Evolutionary conservation across 202 grass and related monocot genomes (phyloP).

Genomic region (Carex arenaria): DNA sequence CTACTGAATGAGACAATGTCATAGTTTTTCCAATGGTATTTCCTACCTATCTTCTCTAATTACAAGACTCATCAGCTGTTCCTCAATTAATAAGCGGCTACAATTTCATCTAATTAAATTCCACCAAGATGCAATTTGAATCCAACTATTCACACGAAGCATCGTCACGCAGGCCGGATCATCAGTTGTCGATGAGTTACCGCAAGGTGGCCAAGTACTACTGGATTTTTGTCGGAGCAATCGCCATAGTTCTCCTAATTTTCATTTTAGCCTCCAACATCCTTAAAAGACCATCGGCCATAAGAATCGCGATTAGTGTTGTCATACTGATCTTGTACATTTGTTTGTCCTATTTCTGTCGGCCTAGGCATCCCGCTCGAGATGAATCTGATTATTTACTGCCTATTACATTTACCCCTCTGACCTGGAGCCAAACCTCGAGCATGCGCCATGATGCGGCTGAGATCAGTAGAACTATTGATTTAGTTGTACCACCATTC

Average conservation of each 20-base stretch:
- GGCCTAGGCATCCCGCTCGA: background rate
- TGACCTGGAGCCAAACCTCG: background rate
- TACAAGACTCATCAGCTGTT: background rate
- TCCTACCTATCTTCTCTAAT: background rate
- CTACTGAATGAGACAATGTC: slow-evolving; percentile 9
- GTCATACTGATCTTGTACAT: background rate
- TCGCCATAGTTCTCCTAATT: background rate
- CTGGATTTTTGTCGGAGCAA: background rate
- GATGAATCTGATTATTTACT: background rate
- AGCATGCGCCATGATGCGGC: background rate
- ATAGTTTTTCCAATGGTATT: background rate
- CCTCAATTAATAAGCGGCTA: background rate
- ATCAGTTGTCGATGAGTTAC: background rate
- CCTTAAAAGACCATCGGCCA: background rate
- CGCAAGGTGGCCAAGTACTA: background rate
- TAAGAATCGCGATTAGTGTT: background rate
- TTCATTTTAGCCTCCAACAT: slow-evolving; percentile 3
- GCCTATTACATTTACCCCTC: background rate
- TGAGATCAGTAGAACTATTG: background rate
- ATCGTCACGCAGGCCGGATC: background rate
- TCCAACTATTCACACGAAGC: background rate
- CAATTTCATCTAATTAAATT: background rate
- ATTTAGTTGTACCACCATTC: background rate
- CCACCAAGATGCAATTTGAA: background rate
- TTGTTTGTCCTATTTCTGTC: background rate